Evolutionary conservation across 2,329 filamentous ascomycete species (phyloP), one percentile per base, ranked within the genome.

Genomic region (Dryadomyces quercivorus): DNA sequence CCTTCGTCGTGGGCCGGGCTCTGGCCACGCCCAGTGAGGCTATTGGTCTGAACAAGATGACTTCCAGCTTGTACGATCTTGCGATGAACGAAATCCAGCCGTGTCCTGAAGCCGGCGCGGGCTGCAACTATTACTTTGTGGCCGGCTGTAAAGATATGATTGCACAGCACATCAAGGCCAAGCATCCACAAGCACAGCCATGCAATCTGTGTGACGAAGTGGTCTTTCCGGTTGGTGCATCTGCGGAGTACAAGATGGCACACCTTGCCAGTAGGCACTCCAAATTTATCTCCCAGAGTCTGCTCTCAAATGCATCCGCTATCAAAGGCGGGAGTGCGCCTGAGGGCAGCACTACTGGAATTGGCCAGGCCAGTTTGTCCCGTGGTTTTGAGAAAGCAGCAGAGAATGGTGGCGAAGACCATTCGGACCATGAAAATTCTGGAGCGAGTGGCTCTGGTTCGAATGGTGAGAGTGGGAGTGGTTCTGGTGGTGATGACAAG

Each of bases 21-120:
- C 22, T 55, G 18, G 44, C 50, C 7, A 55, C 54, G 21, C 54
- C 54, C 5, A 48, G 44, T 13, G 54, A 55, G 45, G 38, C 44
- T 3, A 8, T 16, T 9, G 31, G 40, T 4, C 43, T 55, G 34
- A 26, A 31, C 4, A 7, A 7, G 20, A 22, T 43, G 18, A 21
- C 36, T 4, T 22, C 22, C n/a, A 18, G 43, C 6, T 44, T 55
- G 21, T 49, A 55, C 50, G 21, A 52, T 10, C 45, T 55, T 16
- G 54, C 50, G 9, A 31, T 51, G 18, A 26, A 51, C 22, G 43
- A 21, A 1, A 16, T 55, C 3, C n/a, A 43, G 18, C 34, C 36
- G 9, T 55, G 53, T 34, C 49, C 53, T 2, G 22, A 42, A 6
- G 13, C 20, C n/a, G 26, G 45, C 22, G 2, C n/a, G 4, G 48